Evolutionary conservation across 352 stramenopile genomes (phyloP).

Genomic region (Globisporangium acanthophoron): DNA sequence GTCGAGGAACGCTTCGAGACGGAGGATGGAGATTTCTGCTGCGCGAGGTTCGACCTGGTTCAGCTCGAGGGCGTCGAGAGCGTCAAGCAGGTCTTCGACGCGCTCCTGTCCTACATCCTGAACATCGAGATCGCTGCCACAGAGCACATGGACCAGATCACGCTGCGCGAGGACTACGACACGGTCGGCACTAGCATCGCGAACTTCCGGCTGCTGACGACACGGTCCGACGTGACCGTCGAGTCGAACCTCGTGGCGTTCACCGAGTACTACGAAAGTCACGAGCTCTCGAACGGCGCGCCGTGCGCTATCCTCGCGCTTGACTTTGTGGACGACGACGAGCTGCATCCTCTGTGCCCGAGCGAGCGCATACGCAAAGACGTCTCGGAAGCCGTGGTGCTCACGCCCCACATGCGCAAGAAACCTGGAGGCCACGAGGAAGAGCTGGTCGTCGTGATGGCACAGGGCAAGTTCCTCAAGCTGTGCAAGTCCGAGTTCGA

Average conservation of each 20-base stretch:
- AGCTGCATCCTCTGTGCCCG: slow-evolving; percentile 9
- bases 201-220: slow-evolving; percentile 25
- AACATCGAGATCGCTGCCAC: slow-evolving; percentile 41
- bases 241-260: slow-evolving; percentile 36
- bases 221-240: slow-evolving; percentile 18
- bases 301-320: slow-evolving; percentile 20
- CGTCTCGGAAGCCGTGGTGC: slow-evolving; percentile 14
- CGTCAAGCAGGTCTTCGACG: slow-evolving; percentile 29
- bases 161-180: slow-evolving; percentile 31
- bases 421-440: background rate
- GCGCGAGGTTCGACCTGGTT: slow-evolving; percentile 32
- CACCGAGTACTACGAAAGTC: slow-evolving; percentile 11
- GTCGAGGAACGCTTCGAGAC: slow-evolving; percentile 18
- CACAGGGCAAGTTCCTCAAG: slow-evolving; percentile 10
- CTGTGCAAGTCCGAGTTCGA: slow-evolving; percentile 3
- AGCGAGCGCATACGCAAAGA: slow-evolving; percentile 21
- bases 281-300: background rate
- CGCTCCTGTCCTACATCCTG: slow-evolving; percentile 22
- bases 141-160: slow-evolving; percentile 31
- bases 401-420: slow-evolving; percentile 10
- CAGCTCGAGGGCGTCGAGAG: slow-evolving; percentile 16
- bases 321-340: slow-evolving; percentile 42
- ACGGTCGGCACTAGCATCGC: slow-evolving; percentile 12
- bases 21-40: slow-evolving; percentile 24
- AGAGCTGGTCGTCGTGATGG: slow-evolving; percentile 12